A percentile compares a stretch with the other conserved stretches of the same genome.
Conservation (phyloP, 2,329 filamentous ascomycete species). For the Coniochaeta sp. region DNA sequence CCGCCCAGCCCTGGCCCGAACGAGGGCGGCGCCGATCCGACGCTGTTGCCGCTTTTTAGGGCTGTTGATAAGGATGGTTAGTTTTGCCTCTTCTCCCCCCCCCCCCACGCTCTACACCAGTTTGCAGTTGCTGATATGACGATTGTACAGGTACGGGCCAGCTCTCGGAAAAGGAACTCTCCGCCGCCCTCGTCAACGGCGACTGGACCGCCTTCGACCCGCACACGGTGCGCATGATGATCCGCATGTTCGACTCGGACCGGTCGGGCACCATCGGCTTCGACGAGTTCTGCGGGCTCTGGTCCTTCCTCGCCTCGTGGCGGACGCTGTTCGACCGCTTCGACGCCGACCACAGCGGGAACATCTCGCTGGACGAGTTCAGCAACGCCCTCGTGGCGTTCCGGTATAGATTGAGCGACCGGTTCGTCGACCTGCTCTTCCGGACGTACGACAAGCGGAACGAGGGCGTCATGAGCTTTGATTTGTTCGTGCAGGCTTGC, state of each 20-base stretch:
- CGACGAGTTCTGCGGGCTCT: slow-evolving; percentile 91
- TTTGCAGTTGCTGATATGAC: background rate
- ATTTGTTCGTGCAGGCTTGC: slow-evolving; percentile 95
- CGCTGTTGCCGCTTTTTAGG: slow-evolving; percentile 76
- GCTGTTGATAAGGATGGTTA: slow-evolving; percentile 81
- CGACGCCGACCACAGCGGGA: slow-evolving; percentile 78
- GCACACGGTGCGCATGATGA: slow-evolving; percentile 97
- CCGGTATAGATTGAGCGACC: slow-evolving; percentile 79
- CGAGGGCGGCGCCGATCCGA: slow-evolving; percentile 53
- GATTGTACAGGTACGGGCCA: slow-evolving; percentile 59
- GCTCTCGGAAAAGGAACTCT: slow-evolving; percentile 79
- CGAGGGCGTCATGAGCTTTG: slow-evolving; percentile 75
- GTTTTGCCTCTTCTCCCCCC: slow-evolving; percentile 14
- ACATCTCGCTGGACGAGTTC: slow-evolving; percentile 82
- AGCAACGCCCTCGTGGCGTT: slow-evolving; percentile 86
- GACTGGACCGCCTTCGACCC: slow-evolving; percentile 91
- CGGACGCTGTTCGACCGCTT: slow-evolving; percentile 91
- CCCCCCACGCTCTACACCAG: no score
- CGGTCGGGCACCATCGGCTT: slow-evolving; percentile 85
- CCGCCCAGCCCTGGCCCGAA: slow-evolving; percentile 56
- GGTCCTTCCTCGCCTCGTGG: slow-evolving; percentile 95
- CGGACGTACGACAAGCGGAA: slow-evolving; percentile 76
- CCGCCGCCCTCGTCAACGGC: slow-evolving; percentile 87
- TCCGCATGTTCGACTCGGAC: slow-evolving; percentile 97
- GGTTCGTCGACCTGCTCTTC: slow-evolving; percentile 82